phyloP scores from a whole-genome alignment of 1,284 basidiomycete species.

The Tilletia caries region DNA sequence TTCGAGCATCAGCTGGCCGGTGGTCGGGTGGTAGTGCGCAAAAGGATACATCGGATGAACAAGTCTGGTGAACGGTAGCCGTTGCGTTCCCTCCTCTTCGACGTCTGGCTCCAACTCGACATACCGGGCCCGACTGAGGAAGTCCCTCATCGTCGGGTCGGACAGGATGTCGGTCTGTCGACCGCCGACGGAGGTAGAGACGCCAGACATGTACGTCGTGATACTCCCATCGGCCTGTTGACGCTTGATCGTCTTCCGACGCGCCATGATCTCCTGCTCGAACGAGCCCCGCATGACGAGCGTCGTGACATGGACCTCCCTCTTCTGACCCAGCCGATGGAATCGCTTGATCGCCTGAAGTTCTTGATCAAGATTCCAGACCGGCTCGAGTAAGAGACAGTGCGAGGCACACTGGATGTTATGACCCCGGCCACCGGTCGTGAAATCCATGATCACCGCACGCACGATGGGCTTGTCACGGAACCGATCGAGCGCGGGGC shows the following conservation, averaged over 20 bases:
- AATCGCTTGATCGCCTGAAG: conserved; percentile 24
- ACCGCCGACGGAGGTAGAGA: no score
- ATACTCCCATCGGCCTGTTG: no score
- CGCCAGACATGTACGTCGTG: no score
- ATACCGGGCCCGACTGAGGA: no score
- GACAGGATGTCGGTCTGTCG: no score
- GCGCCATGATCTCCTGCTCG: conserved; percentile 20
- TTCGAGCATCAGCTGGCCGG: no score
- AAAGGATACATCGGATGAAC: no score
- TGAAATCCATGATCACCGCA: background rate
- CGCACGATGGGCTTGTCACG: background rate
- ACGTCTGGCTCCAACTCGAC: no score
- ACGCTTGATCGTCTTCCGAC: conserved; percentile 3
- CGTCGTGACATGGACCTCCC: conserved; percentile 21
- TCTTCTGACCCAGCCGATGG: conserved; percentile 21
- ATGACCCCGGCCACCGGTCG: background rate
- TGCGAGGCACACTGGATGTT: conserved; percentile 17
- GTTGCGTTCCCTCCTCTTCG: no score
- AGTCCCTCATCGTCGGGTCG: no score
- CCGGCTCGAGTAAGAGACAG: conserved; percentile 24
- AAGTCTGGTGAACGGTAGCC: no score
- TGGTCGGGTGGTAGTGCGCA: no score
- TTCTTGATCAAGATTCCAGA: conserved; percentile 24
- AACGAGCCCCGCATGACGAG: conserved; percentile 25
- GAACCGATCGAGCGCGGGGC: background rate